Base-by-base conservation (phyloP, 2,329 filamentous ascomycete species). In the Xylariomycetidae sp. region DNA sequence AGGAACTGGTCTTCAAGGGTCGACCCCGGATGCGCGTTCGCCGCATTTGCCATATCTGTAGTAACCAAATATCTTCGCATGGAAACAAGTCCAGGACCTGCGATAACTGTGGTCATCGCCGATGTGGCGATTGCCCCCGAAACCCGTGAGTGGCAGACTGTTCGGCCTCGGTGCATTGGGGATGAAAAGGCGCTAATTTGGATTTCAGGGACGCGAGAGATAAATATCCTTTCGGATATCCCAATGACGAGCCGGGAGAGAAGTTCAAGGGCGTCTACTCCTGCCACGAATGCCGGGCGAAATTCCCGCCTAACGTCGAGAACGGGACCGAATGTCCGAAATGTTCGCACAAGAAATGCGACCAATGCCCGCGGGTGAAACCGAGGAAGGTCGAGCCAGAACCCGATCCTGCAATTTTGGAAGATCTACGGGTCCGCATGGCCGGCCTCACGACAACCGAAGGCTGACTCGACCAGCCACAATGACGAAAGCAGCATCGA, bases 71-170 rank as follows among this genome's bases (percentile, higher is more conserved):
- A 53, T 57, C 61, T 2, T 52, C 67, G 5, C 66, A 70, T 19
- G 65, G 60, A 39, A 85, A 80, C 39, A 39, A 53, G 32, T 27
- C 45, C 2, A 46, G 53, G 63, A 74, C 53, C 1, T 94, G 88
- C 56, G 59, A 67, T 6, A 68, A 67, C 24, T 94, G 88, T 58
- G 63, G 68, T 18, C 88, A 94, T 57, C 57, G 70, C 32, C 79
- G 85, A 34, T 94, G 87, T 65, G 85, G 78, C 24, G 82, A 82
- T 53, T 93, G 87, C 57, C 85, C 85, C 18, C 71, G 86, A 48
- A 79, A 87, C 50, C 86, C 86, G 72, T 87, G 74, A 57, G 82
- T 78, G 33, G 23, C 25, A 16, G 37, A 12, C 9, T 13, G 19
- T 17, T 16, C 8, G 5, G 7, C 7, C 9, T 13, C 4, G 33